Evolutionary conservation across 192 early-diverging fungal genomes (phyloP).

Genomic region (Chytriomyces hyalinus): DNA sequence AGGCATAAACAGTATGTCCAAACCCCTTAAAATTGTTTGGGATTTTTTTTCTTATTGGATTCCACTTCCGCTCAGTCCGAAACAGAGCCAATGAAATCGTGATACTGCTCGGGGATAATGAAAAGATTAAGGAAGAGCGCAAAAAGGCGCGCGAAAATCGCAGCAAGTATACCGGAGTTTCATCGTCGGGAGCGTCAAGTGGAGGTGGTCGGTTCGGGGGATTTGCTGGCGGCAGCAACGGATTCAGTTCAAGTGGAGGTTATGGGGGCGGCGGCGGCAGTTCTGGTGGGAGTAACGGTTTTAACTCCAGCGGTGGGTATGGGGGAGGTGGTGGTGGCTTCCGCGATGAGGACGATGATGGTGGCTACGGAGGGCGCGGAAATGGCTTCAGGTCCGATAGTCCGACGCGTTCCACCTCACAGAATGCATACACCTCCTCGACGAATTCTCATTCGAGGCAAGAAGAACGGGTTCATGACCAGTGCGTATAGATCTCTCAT

Average conservation of each 20-base stretch:
- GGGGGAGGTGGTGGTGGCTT: conserved; percentile 16
- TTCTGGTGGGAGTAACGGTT: conserved; percentile 55
- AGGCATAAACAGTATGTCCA: conserved; percentile 85
- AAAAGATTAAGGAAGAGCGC: conserved; percentile 83
- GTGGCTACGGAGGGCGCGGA: not conserved
- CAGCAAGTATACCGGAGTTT: conserved; percentile 84
- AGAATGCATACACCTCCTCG: not conserved
- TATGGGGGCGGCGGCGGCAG: conserved; percentile 62
- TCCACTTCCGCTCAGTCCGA: conserved; percentile 60
- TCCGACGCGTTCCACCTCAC: not conserved
- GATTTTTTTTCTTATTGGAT: not conserved
- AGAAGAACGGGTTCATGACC: not conserved
- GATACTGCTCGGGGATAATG: conserved; percentile 78
- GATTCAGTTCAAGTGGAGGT: conserved; percentile 26
- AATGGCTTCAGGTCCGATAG: not conserved
- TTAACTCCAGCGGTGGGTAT: not conserved
- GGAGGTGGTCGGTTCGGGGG: conserved; percentile 60
- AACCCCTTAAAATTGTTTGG: no score
- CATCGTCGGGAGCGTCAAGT: conserved; percentile 45
- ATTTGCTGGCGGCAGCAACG: conserved; percentile 60
- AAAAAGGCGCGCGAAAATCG: conserved; percentile 88
- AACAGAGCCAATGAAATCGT: conserved; percentile 89
- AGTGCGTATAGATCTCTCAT: no score
- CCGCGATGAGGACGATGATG: conserved; percentile 44
- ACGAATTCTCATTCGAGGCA: not conserved